Evolutionary conservation across 163 green algal genomes (phyloP), one percentile per base, ranked within the genome.

Genomic region (Scenedesmus sp.): DNA sequence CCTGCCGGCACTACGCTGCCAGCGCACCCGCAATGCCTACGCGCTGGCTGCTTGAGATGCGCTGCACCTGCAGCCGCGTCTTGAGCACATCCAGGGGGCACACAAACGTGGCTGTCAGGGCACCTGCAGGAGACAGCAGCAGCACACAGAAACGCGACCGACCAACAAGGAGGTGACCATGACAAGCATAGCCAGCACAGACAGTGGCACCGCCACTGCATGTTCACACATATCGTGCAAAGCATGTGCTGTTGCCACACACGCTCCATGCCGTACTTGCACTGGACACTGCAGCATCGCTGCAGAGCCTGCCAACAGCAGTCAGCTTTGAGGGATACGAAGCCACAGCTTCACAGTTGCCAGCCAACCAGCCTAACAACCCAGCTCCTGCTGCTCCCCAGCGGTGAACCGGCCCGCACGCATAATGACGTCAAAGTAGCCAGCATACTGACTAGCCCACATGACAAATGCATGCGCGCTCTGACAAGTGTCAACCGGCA

Each of bases 11-110:
- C 16, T 70, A 24, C 56, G 76, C 85, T 81, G 70, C 44, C 49
- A 73, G 43, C 59, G 5, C 18, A 92, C 82, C 73, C 88, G 87
- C 44, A 87, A 95, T 93, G 68, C 91, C 92, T 18, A 91, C 76
- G 30, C 89, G 85, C 83, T 93, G 85, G 12, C 68, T 73, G 42
- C 81, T 91, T 0, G 86, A 73, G 78, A 94, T 94, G 68, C 92
- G 90, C 88, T 98, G 96, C 26, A 99, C 96, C 91, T 99, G 97
- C 85, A 99, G 86, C 33, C 97, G 94, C 30, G 97, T 99, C 86
- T 99, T 99, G 0, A 99, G 90, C 13, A 99, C 97, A 82, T 99
- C 97, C 59, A 99, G 90, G 0, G 97, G 98, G 82, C 98, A 99
- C 6, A 99, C 97, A 92, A 99, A 98, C 2, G 95, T 97, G 9